phyloP scores from a whole-genome alignment of 345 rosid species.

The Bruguiera gymnorhiza region DNA sequence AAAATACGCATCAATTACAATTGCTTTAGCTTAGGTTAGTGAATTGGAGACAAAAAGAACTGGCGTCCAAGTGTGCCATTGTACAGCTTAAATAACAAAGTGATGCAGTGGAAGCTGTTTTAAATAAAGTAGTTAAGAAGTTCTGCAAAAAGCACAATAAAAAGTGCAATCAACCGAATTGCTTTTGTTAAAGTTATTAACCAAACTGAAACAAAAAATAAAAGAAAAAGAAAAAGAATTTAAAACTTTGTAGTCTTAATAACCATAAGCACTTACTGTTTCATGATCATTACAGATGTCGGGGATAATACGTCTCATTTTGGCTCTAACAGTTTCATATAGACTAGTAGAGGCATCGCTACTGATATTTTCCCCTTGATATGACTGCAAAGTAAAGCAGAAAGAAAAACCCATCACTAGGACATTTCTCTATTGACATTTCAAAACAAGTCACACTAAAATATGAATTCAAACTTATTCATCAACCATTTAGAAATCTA shows the following conservation, averaged over 20 bases:
- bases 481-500: not conserved
- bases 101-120: too few species aligned
- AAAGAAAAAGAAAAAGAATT: too few species aligned
- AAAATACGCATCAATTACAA: too few species aligned
- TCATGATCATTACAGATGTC: constrained; percentile 54
- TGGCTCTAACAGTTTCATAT: constrained; percentile 59
- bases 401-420: constrained; percentile 4
- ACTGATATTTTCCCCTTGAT: constrained; percentile 32
- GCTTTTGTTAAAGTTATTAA: too few species aligned
- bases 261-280: constrained; percentile 33
- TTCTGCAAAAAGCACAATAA: too few species aligned
- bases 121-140: too few species aligned
- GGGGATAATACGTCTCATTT: constrained; percentile 57
- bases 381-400: constrained; percentile 35
- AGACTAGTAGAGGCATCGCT: constrained; percentile 29
- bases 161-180: too few species aligned
- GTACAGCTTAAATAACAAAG: too few species aligned
- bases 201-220: too few species aligned
- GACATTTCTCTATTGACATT: not conserved
- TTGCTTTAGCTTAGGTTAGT: too few species aligned
- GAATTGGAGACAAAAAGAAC: too few species aligned
- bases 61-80: too few species aligned
- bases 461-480: not conserved
- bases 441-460: constrained; percentile 6
- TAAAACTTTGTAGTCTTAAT: not conserved